Evolutionary conservation across 2,329 filamentous ascomycete species (phyloP).

Genomic region (Aspergillus fischeri): DNA sequence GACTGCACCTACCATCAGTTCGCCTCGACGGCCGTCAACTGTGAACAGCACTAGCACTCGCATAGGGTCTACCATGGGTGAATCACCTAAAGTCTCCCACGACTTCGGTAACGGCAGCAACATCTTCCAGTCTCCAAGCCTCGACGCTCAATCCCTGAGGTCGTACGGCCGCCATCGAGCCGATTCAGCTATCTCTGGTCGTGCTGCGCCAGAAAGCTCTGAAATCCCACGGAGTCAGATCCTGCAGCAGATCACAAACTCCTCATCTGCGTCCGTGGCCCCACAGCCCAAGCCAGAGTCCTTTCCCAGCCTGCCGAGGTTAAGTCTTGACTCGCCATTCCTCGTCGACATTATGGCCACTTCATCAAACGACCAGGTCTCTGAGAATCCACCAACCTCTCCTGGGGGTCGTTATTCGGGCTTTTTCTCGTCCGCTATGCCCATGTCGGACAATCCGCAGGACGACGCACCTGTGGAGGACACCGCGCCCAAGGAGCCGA

Average conservation of each 20-base stretch:
- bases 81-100: conserved; percentile 59
- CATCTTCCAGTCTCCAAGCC: conserved; percentile 57
- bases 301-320: conserved; percentile 38
- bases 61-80: conserved; percentile 60
- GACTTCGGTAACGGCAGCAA: conserved; percentile 66
- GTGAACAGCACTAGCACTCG: conserved; percentile 52
- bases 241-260: conserved; percentile 45
- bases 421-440: conserved; percentile 82
- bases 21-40: conserved; percentile 48
- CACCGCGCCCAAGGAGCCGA: conserved; percentile 42
- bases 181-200: conserved; percentile 51
- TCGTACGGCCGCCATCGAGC: conserved; percentile 47
- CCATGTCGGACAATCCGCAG: conserved; percentile 62
- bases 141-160: conserved; percentile 28
- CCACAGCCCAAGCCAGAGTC: conserved; percentile 20
- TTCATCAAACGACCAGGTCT: conserved; percentile 18
- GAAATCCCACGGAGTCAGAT: conserved; percentile 51
- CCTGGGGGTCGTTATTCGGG: conserved; percentile 62
- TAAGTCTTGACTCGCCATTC: conserved; percentile 45
- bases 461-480: conserved; percentile 40
- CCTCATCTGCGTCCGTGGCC: conserved; percentile 36
- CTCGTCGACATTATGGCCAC: conserved; percentile 38
- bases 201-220: conserved; percentile 51
- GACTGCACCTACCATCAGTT: conserved; percentile 33
- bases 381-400: conserved; percentile 27